Evolutionary conservation across 371 early-diverging fungal species (phyloP), one percentile per base, ranked within the genome.

Genomic region (Caulochytrium protostelioides): DNA sequence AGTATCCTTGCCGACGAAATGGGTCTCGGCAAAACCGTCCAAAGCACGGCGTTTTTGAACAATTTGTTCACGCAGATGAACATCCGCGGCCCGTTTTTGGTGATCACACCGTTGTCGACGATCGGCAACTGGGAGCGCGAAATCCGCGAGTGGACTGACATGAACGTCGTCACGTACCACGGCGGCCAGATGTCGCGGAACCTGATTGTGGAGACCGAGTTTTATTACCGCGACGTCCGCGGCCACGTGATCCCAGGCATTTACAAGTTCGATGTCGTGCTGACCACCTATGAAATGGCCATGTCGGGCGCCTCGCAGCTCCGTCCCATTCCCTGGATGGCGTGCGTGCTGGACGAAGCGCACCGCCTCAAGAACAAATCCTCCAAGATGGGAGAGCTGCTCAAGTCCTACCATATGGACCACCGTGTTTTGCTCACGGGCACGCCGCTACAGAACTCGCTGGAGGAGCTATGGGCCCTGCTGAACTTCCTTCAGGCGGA

Each of bases 61-160:
- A 13, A 20, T 31, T 13, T 12, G 14, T 13, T 20, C 31, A 14
- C 21, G 31, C 2, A 2, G 16, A 28, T 2, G 16, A 28, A 28
- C 16, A 28, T n/a, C n/a, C n/a, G n/a, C n/a, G 92, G 90, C 1
- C 94, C 97, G 1, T 87, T 80, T 46, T 55, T 98, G n/a, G 70
- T 99, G 20, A 81, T 94, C 1, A 78, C 86, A 1, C 99, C 99
- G 6, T 59, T 97, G 18, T 82, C 86, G 12, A 94, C 94, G 1
- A 59, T 99, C 26, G 73, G 79, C 19, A 98, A 98, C 61, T 99
- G 99, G 99, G 78, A 78, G 19, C 69, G 73, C 22, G 98, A 98
- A 51, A 83, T 97, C 51, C 65, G 79, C 35, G 81, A 76, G 33
- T 84, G 79, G 79, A 69, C 80, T 0, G 66, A 75, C 39, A 47